Base-by-base conservation (phyloP, 805 yeast genomes). In the Debaryomyces castellii region DNA sequence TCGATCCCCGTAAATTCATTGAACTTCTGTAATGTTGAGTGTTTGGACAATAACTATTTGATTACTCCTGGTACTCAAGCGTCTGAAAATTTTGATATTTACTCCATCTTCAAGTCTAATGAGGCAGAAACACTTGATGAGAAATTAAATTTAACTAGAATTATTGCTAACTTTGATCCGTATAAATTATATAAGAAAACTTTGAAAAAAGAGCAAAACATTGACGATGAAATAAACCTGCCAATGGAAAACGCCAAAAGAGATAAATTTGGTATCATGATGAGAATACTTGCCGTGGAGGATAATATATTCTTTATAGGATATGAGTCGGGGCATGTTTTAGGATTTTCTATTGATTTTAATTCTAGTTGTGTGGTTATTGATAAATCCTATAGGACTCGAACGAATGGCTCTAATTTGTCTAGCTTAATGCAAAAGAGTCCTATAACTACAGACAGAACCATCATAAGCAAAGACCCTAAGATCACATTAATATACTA, bases 1-100 rank as follows among this genome's bases (percentile, higher is more conserved):
- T 73, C 77, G 14, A 70, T 85, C 51, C 90, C 90, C 5, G 85
- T 86, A 36, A 89, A 89, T 60, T 72, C 88, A 3, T 66, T 89
- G 51, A 88, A 87, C 54, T 89, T 84, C 60, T 78, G 89, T 52
- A 81, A 82, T 44, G 81, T 83, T n/a, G 82, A 74, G 4, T 61
- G 76, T 14, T 44, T 40, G 6, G 34, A 10, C 10, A 58, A 59
- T 1, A 57, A 64, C 12, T 52, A 51, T 11, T 46, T 80, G 21
- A 57, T 83, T 5, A 78, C 87, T 0, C 89, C 96, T 0, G 81
- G 84, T 14, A 80, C 89, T 0, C 61, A 72, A 8, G 79, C 80
- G 54, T 82, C 94, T 0, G 80, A 83, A 34, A 72, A 73, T 27
- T 74, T 86, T 50, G 96, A 87, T 55, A 58, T 88, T 1, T 85